Base-by-base conservation (phyloP, 208 protist genomes). In the Balamuthia mandrillaris region DNA sequence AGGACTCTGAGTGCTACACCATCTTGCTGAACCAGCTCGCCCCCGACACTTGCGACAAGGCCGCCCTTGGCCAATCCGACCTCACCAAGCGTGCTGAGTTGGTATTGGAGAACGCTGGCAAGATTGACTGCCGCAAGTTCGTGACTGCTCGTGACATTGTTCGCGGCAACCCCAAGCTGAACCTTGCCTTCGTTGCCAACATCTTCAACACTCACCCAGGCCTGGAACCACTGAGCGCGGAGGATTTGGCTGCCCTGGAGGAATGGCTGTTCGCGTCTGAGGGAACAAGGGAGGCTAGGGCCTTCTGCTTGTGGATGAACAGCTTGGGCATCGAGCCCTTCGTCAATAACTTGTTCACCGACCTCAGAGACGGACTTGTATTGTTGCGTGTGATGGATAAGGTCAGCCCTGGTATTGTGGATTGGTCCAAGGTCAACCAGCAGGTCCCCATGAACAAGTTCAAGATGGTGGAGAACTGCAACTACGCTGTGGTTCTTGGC, bases 251-350 rank as follows among this genome's bases (percentile, higher is more conserved):
- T 56, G 49, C 18, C 18, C 49, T 87, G 18, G 83, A 78, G 3
- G 70, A 94, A 6, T 33, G 41, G 29, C n/a, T 82, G 4, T 37
- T 54, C 18, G 75, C 87, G 10, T 87, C 87, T 16, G 91, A 92
- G 60, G 91, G 92, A 41, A 95, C 86, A 9, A 85, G 90, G 51
- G 94, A 93, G 87, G 92, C 93, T 82, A 81, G 86, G 44, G 24
- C 92, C 0, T 96, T 95, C 90, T 61, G 90, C 52, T 92, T 93
- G 70, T 96, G 94, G 94, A 95, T 96, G 86, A 95, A 96, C 87
- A 89, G 82, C 21, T 47, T 95, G 0, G 94, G 93, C 74, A 88
- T 96, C 16, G 88, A 94, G 24, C 86, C 88, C 58, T 92, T 88
- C n/a, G 89, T 95, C 12, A 93, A 93, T 81, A 91, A 94, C 81